Base-by-base conservation (phyloP, 2,329 filamentous ascomycete genomes). In the Fusarium tuaranense region DNA sequence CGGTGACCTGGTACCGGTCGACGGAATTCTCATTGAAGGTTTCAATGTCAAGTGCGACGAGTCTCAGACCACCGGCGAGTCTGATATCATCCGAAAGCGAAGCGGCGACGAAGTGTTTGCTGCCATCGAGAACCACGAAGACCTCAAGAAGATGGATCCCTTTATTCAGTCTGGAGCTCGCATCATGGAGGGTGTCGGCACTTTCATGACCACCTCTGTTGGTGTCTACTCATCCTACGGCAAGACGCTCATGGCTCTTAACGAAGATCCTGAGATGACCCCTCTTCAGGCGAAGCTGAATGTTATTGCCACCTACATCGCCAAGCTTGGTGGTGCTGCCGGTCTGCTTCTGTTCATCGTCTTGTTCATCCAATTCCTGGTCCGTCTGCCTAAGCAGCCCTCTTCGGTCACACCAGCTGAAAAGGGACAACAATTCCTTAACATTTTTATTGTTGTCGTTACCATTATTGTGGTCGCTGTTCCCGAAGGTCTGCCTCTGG, bases 111-210 rank as follows among this genome's bases (percentile, higher is more conserved):
- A 94, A 27, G 93, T 94, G 22, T 93, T 87, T 78, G 86, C 87
- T 22, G 92, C 92, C 30, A 93, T 95, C 76, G 90, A 93, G 76
- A 90, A 89, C 72, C 86, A 90, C 75, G 89, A 92, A 48, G 87
- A 86, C 55, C 86, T 92, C 27, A 92, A 90, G 84, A 95, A 95
- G 82, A 88, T 95, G 83, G 93, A 95, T 74, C 93, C 93, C 0
- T 94, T 95, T 76, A 94, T 98, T 78, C 94, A 97, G 76, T 98
- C 95, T 34, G 95, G 93, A 36, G 89, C 91, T 63, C 93, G 93
- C 72, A 92, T 95, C 68, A 92, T 94, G 83, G 93, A 95, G 80
- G 93, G 93, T 53, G 89, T 94, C 10, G 93, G 93, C 14, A 94
- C 91, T 2, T 95, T 91, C 77, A 86, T 95, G 82, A 91, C 92